Conservation (phyloP, 78 protist genomes). For the Anaeramoeba ignava region DNA sequence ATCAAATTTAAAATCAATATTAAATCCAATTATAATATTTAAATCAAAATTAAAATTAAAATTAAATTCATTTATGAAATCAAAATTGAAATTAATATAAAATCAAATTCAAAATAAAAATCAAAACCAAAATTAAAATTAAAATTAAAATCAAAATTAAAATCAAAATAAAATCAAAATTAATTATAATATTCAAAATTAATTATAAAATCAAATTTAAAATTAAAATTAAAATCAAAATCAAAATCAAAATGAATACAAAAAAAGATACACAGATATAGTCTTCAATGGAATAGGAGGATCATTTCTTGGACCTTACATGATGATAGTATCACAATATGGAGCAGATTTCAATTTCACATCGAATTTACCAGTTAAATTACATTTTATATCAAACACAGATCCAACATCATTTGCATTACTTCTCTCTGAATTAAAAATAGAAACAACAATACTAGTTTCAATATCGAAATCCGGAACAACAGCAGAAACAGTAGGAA, state of each 20-base stretch:
- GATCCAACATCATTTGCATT: slow-evolving; percentile 32
- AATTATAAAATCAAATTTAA: no score
- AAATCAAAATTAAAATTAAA: no score
- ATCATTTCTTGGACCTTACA: slow-evolving; percentile 44
- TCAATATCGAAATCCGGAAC: slow-evolving; percentile 37
- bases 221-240: no score
- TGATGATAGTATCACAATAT: slow-evolving; percentile 25
- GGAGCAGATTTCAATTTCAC: slow-evolving; percentile 15
- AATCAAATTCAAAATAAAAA: no score
- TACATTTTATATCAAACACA: slow-evolving; percentile 39
- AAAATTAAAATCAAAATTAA: no score
- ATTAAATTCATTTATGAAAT: no score
- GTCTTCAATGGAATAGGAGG: slow-evolving; percentile 50
- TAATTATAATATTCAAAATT: slow-evolving; percentile 10
- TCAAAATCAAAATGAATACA: not conserved
- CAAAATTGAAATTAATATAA: no score
- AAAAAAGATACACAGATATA: slow-evolving; percentile 30
- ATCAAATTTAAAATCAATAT: no score
- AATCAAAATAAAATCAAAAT: no score
- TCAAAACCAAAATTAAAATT: no score
- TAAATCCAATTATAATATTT: no score
- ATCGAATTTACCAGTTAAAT: slow-evolving; percentile 6
- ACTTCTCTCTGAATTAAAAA: not conserved
- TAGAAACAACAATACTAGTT: slow-evolving; percentile 35
- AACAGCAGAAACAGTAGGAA: slow-evolving; percentile 38